phyloP scores from a whole-genome alignment of 176 grass and related monocot genomes.

The Eleusine coracana region DNA sequence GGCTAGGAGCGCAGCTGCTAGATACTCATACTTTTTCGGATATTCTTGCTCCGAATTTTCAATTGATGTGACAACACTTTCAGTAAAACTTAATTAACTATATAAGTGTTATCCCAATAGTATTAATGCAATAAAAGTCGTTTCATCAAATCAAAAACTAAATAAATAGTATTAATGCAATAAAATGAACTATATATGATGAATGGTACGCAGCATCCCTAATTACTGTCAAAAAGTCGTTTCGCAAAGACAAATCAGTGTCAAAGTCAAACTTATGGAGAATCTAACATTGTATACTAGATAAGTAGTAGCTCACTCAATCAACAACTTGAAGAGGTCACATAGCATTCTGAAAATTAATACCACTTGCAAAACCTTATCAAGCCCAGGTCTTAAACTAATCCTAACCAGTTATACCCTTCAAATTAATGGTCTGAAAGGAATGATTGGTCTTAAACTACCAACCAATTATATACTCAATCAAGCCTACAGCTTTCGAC shows the following conservation, averaged over 20 bases:
- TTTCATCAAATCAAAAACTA: too few relatives aligned
- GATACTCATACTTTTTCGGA: neutral
- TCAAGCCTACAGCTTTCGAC: too few relatives aligned
- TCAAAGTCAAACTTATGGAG: conserved; percentile 17
- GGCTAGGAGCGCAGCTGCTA: neutral
- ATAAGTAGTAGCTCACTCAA: neutral
- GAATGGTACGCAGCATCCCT: neutral
- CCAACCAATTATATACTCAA: too few relatives aligned
- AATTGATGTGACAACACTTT: too few relatives aligned
- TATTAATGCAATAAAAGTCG: too few relatives aligned
- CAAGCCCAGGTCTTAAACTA: neutral
- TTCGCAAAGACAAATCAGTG: neutral
- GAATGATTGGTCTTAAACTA: too few relatives aligned
- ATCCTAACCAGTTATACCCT: neutral
- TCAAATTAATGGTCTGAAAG: neutral
- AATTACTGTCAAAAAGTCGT: neutral
- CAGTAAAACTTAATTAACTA: too few relatives aligned
- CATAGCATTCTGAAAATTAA: neutral
- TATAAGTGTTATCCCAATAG: too few relatives aligned
- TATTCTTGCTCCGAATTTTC: too few relatives aligned
- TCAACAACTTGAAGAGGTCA: neutral
- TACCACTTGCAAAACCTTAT: neutral
- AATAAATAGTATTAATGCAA: too few relatives aligned
- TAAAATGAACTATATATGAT: too few relatives aligned
- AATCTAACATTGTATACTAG: neutral